A percentile compares a stretch with the other conserved stretches of the same genome.
phyloP scores from a whole-genome alignment of 1,284 basidiomycete genomes.

The Xanthoconium separans region DNA sequence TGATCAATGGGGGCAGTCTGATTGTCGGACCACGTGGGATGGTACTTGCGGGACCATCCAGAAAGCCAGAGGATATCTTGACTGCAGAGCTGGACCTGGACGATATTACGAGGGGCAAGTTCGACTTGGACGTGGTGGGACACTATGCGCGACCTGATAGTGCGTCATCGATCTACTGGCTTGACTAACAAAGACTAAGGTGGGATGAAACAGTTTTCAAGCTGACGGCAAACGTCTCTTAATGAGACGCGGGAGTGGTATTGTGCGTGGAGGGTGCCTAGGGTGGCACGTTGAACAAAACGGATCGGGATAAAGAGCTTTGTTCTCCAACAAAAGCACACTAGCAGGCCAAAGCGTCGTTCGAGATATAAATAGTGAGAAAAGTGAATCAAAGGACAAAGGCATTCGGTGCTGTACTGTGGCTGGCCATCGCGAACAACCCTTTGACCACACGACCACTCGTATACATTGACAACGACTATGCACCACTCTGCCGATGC shows the following conservation, averaged over 20 bases:
- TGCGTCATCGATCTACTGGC: slow-evolving; percentile 31
- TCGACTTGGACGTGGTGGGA: slow-evolving; percentile 70
- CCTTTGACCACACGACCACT: neutral
- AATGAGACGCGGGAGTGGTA: neutral
- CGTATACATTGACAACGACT: slow-evolving; percentile 17
- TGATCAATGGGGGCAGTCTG: slow-evolving; percentile 68
- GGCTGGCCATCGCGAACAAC: slow-evolving; percentile 9
- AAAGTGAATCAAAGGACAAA: neutral
- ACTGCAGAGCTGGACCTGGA: slow-evolving; percentile 65
- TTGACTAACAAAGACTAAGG: slow-evolving; percentile 8
- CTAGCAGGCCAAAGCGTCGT: slow-evolving; percentile 12
- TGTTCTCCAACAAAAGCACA: slow-evolving; percentile 12
- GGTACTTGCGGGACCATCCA: slow-evolving; percentile 67
- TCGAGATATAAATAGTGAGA: slow-evolving; percentile 27
- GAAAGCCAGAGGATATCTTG: slow-evolving; percentile 59
- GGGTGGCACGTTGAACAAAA: slow-evolving; percentile 9
- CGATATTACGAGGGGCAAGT: slow-evolving; percentile 62
- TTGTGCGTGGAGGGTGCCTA: slow-evolving; percentile 1
- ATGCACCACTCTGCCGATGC: slow-evolving; percentile 29
- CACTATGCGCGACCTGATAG: slow-evolving; percentile 68
- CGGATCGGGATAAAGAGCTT: slow-evolving; percentile 13
- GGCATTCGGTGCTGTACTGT: neutral
- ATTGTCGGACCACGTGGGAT: slow-evolving; percentile 69
- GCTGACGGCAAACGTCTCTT: slow-evolving; percentile 12
- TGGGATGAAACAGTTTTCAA: slow-evolving; percentile 25